These are phyloP conservation scores for Yarrowia divulgata DNA, from an alignment of 805 yeast genomes.

Conservation along the genomic window DNA sequence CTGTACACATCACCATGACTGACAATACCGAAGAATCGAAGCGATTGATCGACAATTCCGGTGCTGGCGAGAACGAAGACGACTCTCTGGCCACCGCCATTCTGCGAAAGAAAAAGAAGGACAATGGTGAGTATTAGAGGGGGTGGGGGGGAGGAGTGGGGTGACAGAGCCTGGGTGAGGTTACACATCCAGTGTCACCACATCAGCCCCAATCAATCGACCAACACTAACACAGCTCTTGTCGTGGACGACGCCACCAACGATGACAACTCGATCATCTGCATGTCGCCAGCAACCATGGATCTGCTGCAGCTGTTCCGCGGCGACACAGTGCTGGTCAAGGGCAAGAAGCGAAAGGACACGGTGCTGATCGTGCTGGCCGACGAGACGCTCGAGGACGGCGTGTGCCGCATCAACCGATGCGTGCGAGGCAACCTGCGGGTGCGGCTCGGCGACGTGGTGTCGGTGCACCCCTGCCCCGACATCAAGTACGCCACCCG, in stretches of 20 bases:
- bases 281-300: conserved; percentile 95
- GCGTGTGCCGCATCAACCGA: conserved; percentile 91
- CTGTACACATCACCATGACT: conserved; percentile 32
- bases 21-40: conserved; percentile 45
- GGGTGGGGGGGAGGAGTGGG: neutral
- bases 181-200: too few relatives aligned
- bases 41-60: conserved; percentile 68
- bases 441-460: conserved; percentile 91
- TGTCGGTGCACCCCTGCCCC: conserved; percentile 93
- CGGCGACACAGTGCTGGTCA: conserved; percentile 96
- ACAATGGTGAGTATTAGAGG: conserved; percentile 58
- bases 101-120: conserved; percentile 96
- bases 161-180: too few relatives aligned
- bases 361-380: conserved; percentile 95
- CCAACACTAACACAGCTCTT: conserved; percentile 55
- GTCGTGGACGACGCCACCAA: conserved; percentile 96
- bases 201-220: neutral
- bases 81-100: conserved; percentile 95
- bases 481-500: conserved; percentile 97
- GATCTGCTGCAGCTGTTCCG: conserved; percentile 92
- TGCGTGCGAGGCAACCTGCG: conserved; percentile 95
- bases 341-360: conserved; percentile 97
- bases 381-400: conserved; percentile 96
- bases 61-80: conserved; percentile 63
- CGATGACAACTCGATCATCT: conserved; percentile 96